Percentiles rank a stretch among this genome's conserved stretches.
Conservation (phyloP, 2,329 filamentous ascomycete genomes). For the Alternaria atra region DNA sequence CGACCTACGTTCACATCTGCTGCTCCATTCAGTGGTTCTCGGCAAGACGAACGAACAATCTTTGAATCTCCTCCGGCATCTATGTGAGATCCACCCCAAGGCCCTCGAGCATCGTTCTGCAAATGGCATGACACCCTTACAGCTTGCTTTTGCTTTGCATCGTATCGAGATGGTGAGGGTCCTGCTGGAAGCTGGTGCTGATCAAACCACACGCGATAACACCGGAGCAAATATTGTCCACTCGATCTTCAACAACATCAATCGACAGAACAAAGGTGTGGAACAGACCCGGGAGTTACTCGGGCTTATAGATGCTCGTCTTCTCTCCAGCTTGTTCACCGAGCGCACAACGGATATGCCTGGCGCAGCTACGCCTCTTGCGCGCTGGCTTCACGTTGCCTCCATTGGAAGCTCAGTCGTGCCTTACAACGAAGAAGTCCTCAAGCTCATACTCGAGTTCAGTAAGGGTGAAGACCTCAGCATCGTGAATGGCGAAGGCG, state of each 20-base stretch:
- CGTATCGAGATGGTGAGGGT: constrained; percentile 65
- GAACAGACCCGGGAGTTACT: constrained; percentile 56
- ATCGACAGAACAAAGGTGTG: constrained; percentile 44
- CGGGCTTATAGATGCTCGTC: constrained; percentile 64
- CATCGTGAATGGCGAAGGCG: constrained; percentile 70
- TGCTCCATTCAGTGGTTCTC: constrained; percentile 67
- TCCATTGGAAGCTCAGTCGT: not conserved
- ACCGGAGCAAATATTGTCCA: constrained; percentile 75
- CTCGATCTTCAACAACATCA: constrained; percentile 47
- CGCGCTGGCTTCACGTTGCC: constrained; percentile 46
- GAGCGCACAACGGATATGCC: constrained; percentile 63
- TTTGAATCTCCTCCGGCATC: constrained; percentile 68
- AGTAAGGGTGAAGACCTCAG: constrained; percentile 60
- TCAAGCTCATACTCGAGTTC: constrained; percentile 44
- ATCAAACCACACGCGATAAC: constrained; percentile 71
- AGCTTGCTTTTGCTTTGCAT: constrained; percentile 69
- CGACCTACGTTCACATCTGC: constrained; percentile 54
- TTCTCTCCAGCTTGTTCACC: constrained; percentile 66
- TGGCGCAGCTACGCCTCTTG: constrained; percentile 70
- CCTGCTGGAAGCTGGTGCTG: constrained; percentile 73
- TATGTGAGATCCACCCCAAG: constrained; percentile 69
- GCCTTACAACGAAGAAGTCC: constrained; percentile 4
- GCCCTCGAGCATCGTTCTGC: constrained; percentile 68
- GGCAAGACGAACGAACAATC: constrained; percentile 53
- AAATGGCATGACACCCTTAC: constrained; percentile 71